Evolutionary conservation across 169 alveolate genomes (phyloP), one percentile per base, ranked within the genome.

Genomic region (Eimeria brunetti): DNA sequence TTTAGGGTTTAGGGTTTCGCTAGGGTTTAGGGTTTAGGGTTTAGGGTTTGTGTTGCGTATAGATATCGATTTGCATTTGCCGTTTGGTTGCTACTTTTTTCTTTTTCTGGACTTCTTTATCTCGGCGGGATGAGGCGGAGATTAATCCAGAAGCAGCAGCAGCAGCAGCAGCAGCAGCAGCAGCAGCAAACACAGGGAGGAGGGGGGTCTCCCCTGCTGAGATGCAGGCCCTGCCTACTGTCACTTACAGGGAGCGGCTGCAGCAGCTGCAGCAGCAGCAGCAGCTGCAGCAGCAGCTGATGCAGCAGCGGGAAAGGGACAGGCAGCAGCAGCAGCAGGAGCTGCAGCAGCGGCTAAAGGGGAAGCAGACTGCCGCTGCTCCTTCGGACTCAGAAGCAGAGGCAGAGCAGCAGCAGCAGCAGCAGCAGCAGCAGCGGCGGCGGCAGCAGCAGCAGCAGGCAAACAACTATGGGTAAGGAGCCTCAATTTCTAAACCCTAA

Each of bases 61-160:
- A 91, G 95, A 91, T 91, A 16, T 76, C 49, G 73, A 41, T 75
- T 33, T 33, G 81, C 24, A 36, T 91, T 89, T 51, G 53, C 14
- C 89, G 90, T 16, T 69, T 91, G n/a, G 89, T 78, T n/a, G 80
- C 88, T 12, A 91, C 95, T 1, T 75, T 91, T 80, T 81, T 91
- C 51, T 91, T 83, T 36, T 91, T 91, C 78, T 91, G 88, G 89
- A 58, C 56, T 16, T 75, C 90, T 18, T 58, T 91, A 49, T 90
- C 95, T 20, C 95, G 73, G 22, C 20, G n/a, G 8, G 60, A 7
- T 7, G 67, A n/a, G n/a, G n/a, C n/a, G n/a, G n/a, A 16, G 18
- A n/a, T n/a, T n/a, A n/a, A n/a, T n/a, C n/a, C 88, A 9, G 51
- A 71, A 9, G 90, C 90, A 14, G 51, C 81, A 71, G 81, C 14